phyloP scores from a whole-genome alignment of 2,329 filamentous ascomycete species.

The Exophiala aquamarina region DNA sequence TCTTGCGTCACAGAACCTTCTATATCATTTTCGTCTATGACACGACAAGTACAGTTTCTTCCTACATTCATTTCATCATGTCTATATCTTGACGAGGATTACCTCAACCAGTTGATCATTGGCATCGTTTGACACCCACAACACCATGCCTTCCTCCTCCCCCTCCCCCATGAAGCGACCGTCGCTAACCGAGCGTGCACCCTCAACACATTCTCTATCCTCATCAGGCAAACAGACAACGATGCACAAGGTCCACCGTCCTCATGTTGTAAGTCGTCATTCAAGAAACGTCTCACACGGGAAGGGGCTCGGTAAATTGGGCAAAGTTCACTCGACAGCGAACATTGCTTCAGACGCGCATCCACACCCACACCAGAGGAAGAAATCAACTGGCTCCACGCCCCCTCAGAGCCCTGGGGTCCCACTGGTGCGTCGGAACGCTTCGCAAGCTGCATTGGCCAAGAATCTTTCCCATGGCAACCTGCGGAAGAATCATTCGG shows the following conservation, averaged over 20 bases:
- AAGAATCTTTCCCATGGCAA: slow-evolving; percentile 35
- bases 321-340: slow-evolving; percentile 36
- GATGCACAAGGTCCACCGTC: slow-evolving; percentile 38
- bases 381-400: slow-evolving; percentile 44
- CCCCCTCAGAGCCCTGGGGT: slow-evolving; percentile 42
- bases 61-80: no score
- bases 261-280: slow-evolving; percentile 44
- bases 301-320: slow-evolving; percentile 46
- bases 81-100: no score
- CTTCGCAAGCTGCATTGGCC: slow-evolving; percentile 35
- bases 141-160: slow-evolving; percentile 28
- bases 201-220: slow-evolving; percentile 26
- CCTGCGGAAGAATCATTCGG: slow-evolving; percentile 48
- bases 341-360: slow-evolving; percentile 34
- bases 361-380: slow-evolving; percentile 43
- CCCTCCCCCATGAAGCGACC: slow-evolving; percentile 28
- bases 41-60: no score
- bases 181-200: slow-evolving; percentile 24
- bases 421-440: slow-evolving; percentile 41
- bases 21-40: no score
- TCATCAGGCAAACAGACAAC: slow-evolving; percentile 26
- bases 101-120: no score
- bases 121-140: background rate
- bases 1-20: no score
- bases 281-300: slow-evolving; percentile 43